phyloP scores from a whole-genome alignment of 2,329 filamentous ascomycete genomes.

The Trichoderma cornu-damae region DNA sequence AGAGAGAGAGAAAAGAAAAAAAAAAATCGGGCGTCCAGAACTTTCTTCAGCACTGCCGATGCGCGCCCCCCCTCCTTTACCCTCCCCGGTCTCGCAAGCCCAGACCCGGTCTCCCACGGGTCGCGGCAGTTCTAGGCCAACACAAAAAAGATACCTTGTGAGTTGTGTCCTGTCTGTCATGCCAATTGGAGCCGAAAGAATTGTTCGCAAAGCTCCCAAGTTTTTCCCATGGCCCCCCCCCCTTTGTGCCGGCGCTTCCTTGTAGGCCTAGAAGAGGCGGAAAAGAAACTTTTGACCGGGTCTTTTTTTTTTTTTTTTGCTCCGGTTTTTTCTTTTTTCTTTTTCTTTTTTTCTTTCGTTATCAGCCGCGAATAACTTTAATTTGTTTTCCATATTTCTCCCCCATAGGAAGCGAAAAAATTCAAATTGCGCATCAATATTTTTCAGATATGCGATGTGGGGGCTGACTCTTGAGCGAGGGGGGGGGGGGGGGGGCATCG shows the following conservation, averaged over 20 bases:
- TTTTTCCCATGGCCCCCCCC: not conserved
- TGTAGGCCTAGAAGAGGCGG: constrained; percentile 2
- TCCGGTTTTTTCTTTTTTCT: too few species aligned
- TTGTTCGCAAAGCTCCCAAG: too few species aligned
- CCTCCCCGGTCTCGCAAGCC: not conserved
- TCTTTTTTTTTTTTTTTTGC: too few species aligned
- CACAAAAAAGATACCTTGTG: not conserved
- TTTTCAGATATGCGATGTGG: constrained; percentile 5
- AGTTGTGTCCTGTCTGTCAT: too few species aligned
- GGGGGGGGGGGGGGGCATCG: not conserved
- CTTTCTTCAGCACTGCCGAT: constrained; percentile 3
- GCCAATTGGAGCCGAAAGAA: too few species aligned
- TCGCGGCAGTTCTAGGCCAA: constrained; percentile 1
- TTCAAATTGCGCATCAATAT: not conserved
- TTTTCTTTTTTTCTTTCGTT: not conserved
- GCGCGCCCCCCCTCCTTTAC: not conserved
- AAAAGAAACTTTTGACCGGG: constrained; percentile 11
- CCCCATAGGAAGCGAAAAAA: not conserved
- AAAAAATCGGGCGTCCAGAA: constrained; percentile 12
- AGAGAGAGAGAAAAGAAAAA: too few species aligned
- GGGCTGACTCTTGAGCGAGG: too few species aligned
- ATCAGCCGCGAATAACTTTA: not conserved
- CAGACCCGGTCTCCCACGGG: not conserved
- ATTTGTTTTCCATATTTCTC: too few species aligned
- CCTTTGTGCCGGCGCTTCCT: constrained; percentile 5